Percentiles rank a stretch among this genome's conserved stretches.
These are phyloP conservation scores for Curvularia hawaiiensis DNA, from an alignment of 2,329 filamentous ascomycete species.

Conservation along the genomic window DNA sequence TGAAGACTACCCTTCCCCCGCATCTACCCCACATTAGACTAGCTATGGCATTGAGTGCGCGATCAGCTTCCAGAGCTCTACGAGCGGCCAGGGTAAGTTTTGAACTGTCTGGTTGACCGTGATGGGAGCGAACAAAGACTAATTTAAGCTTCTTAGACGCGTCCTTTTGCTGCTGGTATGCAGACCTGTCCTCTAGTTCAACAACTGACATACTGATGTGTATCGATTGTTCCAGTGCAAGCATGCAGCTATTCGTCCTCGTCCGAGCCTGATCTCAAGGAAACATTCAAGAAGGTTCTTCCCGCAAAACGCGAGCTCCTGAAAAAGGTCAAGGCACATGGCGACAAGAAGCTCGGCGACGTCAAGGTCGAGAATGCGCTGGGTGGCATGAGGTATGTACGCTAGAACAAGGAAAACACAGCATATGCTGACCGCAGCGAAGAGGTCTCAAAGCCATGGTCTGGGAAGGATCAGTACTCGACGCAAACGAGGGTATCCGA, in stretches of 20 bases:
- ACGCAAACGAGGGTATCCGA: slow-evolving; percentile 95
- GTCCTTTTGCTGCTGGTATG: slow-evolving; percentile 46
- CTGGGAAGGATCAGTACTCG: slow-evolving; percentile 97
- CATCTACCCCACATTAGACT: slow-evolving; percentile 37
- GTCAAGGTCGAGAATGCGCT: slow-evolving; percentile 94
- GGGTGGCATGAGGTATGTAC: slow-evolving; percentile 81
- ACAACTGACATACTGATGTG: slow-evolving; percentile 21
- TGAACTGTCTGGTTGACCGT: background rate
- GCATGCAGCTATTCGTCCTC: slow-evolving; percentile 70
- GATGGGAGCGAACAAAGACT: slow-evolving; percentile 12
- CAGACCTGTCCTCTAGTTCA: slow-evolving; percentile 24
- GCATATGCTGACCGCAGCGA: slow-evolving; percentile 17
- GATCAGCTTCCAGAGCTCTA: slow-evolving; percentile 66
- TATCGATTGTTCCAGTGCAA: slow-evolving; percentile 39
- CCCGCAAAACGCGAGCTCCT: slow-evolving; percentile 92
- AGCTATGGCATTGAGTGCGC: slow-evolving; percentile 68
- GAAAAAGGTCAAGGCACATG: slow-evolving; percentile 89
- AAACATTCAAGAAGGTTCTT: slow-evolving; percentile 80
- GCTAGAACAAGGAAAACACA: too few relatives aligned
- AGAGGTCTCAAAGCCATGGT: slow-evolving; percentile 94
- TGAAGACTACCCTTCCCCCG: slow-evolving; percentile 25
- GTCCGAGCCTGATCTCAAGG: slow-evolving; percentile 87
- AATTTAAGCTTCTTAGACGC: slow-evolving; percentile 29
- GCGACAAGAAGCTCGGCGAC: slow-evolving; percentile 82
- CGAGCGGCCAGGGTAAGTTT: slow-evolving; percentile 66